phyloP scores from a whole-genome alignment of 495 filamentous ascomycete genomes.

The Trichoderma erinaceum region DNA sequence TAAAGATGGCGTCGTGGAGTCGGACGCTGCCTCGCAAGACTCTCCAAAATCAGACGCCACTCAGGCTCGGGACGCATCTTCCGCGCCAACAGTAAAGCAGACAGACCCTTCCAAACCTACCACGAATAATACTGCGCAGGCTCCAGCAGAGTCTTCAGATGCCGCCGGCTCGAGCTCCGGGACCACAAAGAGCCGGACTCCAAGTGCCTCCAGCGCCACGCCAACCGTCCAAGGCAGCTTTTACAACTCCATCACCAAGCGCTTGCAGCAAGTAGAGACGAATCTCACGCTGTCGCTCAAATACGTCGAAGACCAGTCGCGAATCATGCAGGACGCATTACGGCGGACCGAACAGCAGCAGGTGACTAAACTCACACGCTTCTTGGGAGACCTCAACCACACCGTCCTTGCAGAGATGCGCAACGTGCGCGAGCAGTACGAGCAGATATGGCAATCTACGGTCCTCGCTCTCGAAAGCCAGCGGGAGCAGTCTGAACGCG shows the following conservation, averaged over 20 bases:
- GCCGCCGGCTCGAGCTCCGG: neutral
- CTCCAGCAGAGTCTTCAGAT: neutral
- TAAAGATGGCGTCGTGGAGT: neutral
- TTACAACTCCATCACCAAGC: conserved; percentile 93
- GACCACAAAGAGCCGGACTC: conserved; percentile 30
- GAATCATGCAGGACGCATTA: conserved; percentile 85
- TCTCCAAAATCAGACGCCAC: neutral
- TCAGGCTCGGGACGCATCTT: neutral
- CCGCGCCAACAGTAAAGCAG: neutral
- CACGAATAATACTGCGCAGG: neutral
- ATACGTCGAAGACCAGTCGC: conserved; percentile 95
- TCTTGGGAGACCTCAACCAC: conserved; percentile 75
- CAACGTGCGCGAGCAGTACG: conserved; percentile 77
- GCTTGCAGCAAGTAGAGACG: conserved; percentile 80
- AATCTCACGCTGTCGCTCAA: conserved; percentile 90
- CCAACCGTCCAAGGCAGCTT: conserved; percentile 94
- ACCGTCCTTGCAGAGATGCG: conserved; percentile 83
- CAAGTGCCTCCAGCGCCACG: conserved; percentile 52
- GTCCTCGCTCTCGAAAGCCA: conserved; percentile 86
- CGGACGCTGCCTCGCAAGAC: neutral
- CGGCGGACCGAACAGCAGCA: conserved; percentile 85
- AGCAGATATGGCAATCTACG: conserved; percentile 92
- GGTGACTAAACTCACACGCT: conserved; percentile 69
- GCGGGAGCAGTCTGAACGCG: conserved; percentile 68
- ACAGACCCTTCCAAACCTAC: neutral